A percentile compares a stretch with the other conserved stretches of the same genome.
Conservation (phyloP, 2,329 filamentous ascomycete species). For the Hymenotorrendiella dingleyae region DNA sequence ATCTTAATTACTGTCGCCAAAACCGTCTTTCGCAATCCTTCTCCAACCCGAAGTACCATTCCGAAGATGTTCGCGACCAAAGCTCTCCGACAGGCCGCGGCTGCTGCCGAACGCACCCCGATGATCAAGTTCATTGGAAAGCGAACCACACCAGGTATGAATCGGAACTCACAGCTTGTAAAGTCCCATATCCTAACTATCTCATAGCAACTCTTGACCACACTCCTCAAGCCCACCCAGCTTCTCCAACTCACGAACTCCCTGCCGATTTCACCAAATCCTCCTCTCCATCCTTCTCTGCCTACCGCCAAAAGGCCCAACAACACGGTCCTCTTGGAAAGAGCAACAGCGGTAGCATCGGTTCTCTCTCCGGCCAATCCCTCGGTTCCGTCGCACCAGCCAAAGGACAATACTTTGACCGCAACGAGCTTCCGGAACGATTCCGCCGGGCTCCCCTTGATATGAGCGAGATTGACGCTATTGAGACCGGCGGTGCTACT, state of each 20-base stretch:
- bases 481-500: conserved; percentile 87
- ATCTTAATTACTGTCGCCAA: conserved; percentile 8
- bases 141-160: conserved; percentile 34
- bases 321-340: conserved; percentile 51
- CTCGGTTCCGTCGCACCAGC: conserved; percentile 68
- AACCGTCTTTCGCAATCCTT: conserved; percentile 7
- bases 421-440: conserved; percentile 76
- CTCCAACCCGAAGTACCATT: conserved; percentile 1
- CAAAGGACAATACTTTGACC: conserved; percentile 78
- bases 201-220: conserved; percentile 48
- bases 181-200: conserved; percentile 9
- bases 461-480: conserved; percentile 83
- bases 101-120: conserved; percentile 32
- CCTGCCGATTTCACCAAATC: conserved; percentile 47
- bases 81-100: conserved; percentile 31
- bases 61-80: conserved; percentile 34
- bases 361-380: conserved; percentile 48
- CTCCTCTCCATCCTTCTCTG: conserved; percentile 44
- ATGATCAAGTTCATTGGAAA: conserved; percentile 39
- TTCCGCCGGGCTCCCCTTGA: conserved; percentile 74
- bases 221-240: conserved; percentile 51
- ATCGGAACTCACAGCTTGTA: background rate
- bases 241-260: conserved; percentile 45
- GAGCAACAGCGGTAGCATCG: conserved; percentile 18
- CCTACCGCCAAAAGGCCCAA: conserved; percentile 52